phyloP scores from a whole-genome alignment of 2,329 filamentous ascomycete species.

The Apiospora pterosperma region DNA sequence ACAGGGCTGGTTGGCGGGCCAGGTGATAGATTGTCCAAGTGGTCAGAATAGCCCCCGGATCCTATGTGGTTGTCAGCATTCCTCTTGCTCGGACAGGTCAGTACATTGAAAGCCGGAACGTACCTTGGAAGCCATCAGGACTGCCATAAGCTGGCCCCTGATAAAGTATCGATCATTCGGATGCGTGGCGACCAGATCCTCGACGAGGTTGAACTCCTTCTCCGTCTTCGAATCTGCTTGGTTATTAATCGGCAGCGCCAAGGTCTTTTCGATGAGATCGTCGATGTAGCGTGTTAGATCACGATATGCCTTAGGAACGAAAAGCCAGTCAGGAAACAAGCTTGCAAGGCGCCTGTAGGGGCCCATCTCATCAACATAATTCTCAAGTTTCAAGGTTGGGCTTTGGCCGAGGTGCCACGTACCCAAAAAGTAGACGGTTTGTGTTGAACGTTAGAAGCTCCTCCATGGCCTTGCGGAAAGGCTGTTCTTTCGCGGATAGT shows the following conservation, averaged over 20 bases:
- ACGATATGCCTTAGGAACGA: background rate
- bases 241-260: background rate
- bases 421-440: slow-evolving; percentile 1
- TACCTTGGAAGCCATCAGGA: slow-evolving; percentile 4
- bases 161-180: slow-evolving; percentile 1
- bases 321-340: background rate
- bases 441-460: background rate
- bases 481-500: background rate
- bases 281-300: slow-evolving; percentile 1
- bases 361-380: background rate
- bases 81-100: background rate
- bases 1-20: background rate
- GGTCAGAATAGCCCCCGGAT: background rate
- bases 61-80: background rate
- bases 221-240: background rate
- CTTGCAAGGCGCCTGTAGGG: background rate
- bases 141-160: background rate
- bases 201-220: slow-evolving; percentile 4
- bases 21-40: slow-evolving; percentile 1
- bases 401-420: background rate
- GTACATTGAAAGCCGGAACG: background rate
- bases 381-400: background rate
- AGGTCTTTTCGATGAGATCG: slow-evolving; percentile 2
- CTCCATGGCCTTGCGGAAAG: slow-evolving; percentile 5
- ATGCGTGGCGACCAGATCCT: background rate